Evolutionary conservation across 2,329 filamentous ascomycete species (phyloP), one percentile per base, ranked within the genome.

Genomic region (Exophiala mesophila): DNA sequence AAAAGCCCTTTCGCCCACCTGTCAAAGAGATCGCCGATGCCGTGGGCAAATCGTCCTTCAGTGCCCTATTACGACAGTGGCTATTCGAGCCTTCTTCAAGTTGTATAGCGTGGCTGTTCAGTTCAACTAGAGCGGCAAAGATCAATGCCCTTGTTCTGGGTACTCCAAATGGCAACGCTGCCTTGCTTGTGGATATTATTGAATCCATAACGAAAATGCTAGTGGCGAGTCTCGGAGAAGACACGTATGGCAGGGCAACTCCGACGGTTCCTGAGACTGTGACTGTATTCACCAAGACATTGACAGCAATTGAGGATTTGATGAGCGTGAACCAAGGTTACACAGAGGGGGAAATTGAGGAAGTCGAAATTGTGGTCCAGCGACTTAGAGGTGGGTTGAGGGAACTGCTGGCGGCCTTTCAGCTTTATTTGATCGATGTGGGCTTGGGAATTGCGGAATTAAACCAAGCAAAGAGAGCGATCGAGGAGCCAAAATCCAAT

Each of bases 181-280:
- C 77, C 20, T 67, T 83, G 12, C 82, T 88, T 53, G 65, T 84
- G 37, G 80, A 90, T 59, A 83, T 86, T 1, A 72, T 82, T n/a
- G 78, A 80, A 45, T 77, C 83, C 0, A 67, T 92, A 28, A 79
- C 78, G 9, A 73, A 76, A 36, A 72, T 97, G 19, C 77, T 85
- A 1, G 75, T 87, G 3, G 76, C 77, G 49, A 90, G 85, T 62
- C 66, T 96, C 40, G 69, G 71, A 3, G 89, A 97, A 63, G 90
- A 97, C 60, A 75, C 76, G 34, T 92, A 81, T 58, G 90, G 90
- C 10, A 85, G 86, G 54, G 90, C 94, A n/a, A 83, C 94, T 53
- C 74, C 80, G 31, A 85, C 92, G 51, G 80, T 97, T 2, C 78
- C 85, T 1, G 67, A 67, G 36, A 82, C 94, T 43, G 78, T 96